A percentile compares a stretch with the other conserved stretches of the same genome.
Evolutionary conservation across 2,329 filamentous ascomycete genomes (phyloP).

Genomic region (Fusarium solani-melongenae): DNA sequence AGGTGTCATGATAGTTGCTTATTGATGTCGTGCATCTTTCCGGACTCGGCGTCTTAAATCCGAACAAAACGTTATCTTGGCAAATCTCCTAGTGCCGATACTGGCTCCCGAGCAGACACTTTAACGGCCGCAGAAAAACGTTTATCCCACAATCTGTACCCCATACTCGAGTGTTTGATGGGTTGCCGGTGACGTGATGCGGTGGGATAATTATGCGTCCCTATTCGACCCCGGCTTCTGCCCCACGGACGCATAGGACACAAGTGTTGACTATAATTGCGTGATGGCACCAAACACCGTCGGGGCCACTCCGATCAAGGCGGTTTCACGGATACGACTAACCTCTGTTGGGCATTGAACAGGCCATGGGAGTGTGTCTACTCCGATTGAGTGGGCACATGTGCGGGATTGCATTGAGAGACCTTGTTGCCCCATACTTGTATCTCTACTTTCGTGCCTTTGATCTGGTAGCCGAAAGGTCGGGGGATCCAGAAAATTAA

Average conservation of each 20-base stretch:
- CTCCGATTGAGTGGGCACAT: conserved; percentile 1
- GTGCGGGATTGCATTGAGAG: not conserved
- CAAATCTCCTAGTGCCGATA: not conserved
- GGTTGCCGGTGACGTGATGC: conserved; percentile 30
- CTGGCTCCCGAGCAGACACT: not conserved
- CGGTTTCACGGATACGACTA: not conserved
- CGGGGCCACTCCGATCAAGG: not conserved
- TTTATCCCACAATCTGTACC: not conserved
- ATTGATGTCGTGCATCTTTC: not conserved
- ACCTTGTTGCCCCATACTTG: not conserved
- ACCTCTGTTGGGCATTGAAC: not conserved
- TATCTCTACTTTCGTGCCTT: not conserved
- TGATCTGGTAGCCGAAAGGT: not conserved
- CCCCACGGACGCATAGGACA: conserved; percentile 8
- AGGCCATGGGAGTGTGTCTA: not conserved
- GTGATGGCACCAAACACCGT: conserved; percentile 10
- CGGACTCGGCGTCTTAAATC: not conserved
- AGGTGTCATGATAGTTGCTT: not conserved
- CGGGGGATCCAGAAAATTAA: not conserved
- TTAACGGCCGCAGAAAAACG: not conserved
- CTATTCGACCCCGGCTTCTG: not conserved
- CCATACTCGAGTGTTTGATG: not conserved
- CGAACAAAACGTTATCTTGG: not conserved
- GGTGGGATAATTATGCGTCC: conserved; percentile 31
- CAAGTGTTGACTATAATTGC: conserved; percentile 19